Conservation (phyloP, 2,329 filamentous ascomycete species). For the Alternaria sp. region DNA sequence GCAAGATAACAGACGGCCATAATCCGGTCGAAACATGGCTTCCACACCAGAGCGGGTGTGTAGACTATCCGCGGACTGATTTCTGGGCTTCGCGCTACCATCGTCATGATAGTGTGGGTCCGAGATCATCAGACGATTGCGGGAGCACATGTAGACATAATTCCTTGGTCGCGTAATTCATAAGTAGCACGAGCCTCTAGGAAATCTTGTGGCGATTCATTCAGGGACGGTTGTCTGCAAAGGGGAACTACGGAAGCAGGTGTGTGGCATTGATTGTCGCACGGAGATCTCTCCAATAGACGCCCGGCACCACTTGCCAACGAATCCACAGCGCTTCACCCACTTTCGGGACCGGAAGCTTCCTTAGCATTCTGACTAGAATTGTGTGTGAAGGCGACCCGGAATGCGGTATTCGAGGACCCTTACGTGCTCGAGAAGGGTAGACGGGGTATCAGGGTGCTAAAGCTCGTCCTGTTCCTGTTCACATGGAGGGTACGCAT, state of each 20-base stretch:
- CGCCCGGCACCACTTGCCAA: constrained; percentile 45
- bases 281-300: constrained; percentile 46
- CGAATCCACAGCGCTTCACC: constrained; percentile 44
- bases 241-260: constrained; percentile 20
- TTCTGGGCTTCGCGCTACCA: constrained; percentile 22
- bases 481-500: constrained; percentile 34
- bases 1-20: constrained; percentile 21
- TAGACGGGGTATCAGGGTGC: constrained; percentile 37
- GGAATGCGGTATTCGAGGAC: constrained; percentile 14
- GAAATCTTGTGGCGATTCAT: constrained; percentile 15
- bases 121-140: constrained; percentile 16
- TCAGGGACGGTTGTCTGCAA: constrained; percentile 16
- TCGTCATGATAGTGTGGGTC: constrained; percentile 24
- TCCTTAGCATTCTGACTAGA: constrained; percentile 29
- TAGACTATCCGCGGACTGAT: constrained; percentile 14
- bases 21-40: constrained; percentile 3
- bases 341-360: constrained; percentile 24
- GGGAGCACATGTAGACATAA: constrained; percentile 15
- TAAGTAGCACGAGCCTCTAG: constrained; percentile 14
- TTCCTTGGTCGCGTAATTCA: constrained; percentile 15
- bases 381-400: constrained; percentile 26
- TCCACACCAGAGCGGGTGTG: constrained; percentile 9
- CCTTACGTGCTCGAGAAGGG: constrained; percentile 21
- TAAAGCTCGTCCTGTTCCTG: constrained; percentile 24
- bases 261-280: constrained; percentile 44